Percentiles rank a stretch among this genome's conserved stretches.
phyloP scores from a whole-genome alignment of 1,139 yeast species.

The Zygotorulaspora mrakii region DNA sequence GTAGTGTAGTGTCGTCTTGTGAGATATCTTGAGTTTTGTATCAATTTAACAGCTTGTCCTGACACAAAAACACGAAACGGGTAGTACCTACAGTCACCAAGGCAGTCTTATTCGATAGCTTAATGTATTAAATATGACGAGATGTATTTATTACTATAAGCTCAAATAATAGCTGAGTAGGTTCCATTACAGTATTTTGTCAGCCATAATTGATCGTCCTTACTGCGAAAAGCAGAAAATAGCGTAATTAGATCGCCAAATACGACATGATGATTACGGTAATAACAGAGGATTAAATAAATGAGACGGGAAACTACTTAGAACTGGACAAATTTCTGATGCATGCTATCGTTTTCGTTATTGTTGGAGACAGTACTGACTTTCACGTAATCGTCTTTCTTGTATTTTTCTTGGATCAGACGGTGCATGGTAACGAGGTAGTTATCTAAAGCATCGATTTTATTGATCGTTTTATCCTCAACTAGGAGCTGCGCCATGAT shows the following conservation, averaged over 20 bases:
- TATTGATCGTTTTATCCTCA: conserved; percentile 67
- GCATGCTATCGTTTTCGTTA: conserved; percentile 31
- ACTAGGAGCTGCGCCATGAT: conserved; percentile 50
- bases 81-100: background rate
- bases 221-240: background rate
- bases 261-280: background rate
- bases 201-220: conserved; percentile 1
- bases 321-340: conserved; percentile 38
- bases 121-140: background rate
- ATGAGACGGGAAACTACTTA: conserved; percentile 7
- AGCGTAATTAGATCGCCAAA: background rate
- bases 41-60: too few relatives aligned
- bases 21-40: too few relatives aligned
- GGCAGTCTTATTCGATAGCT: background rate
- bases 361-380: conserved; percentile 15
- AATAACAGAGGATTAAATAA: background rate
- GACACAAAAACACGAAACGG: background rate
- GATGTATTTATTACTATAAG: background rate
- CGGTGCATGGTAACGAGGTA: conserved; percentile 60
- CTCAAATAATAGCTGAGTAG: too few relatives aligned
- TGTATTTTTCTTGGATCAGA: conserved; percentile 53
- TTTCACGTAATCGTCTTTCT: conserved; percentile 37
- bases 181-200: too few relatives aligned
- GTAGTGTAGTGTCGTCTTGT: background rate
- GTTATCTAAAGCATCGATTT: conserved; percentile 52